Base-by-base conservation (phyloP, 2,329 filamentous ascomycete species). In the Penicillium decumbens region DNA sequence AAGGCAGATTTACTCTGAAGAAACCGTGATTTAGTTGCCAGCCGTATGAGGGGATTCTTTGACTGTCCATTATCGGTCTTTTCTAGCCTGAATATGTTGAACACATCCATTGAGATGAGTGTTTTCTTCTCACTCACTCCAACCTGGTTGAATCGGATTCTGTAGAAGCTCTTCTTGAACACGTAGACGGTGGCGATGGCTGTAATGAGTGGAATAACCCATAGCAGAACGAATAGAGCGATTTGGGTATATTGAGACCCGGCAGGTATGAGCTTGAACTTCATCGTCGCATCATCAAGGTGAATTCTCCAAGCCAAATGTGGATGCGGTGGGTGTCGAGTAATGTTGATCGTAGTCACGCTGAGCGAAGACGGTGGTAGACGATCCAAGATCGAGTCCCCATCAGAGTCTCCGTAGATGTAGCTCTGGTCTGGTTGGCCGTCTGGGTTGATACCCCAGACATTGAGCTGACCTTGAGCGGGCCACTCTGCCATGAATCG, bases 371-470 rank as follows among this genome's bases (percentile, higher is more conserved):
- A 80, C 4, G 82, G 82, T 1, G 81, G 79, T 29, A 85, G 72
- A 33, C 81, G 80, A 62, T 86, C 83, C 18, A 85, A 68, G 5
- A 85, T 72, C 2, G 73, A 74, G 61, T 85, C 82, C 24, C 72
- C 72, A 58, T 85, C 80, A 12, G 83, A 75, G 61, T 86, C 83
- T 20, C 83, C 83, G 53, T 77, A 79, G 2, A 83, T 76, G 47
- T 73, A 76, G 6, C 77, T 77, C 51, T 81, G 74, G 63, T 86
- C 83, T 0, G 83, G 82, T 56, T 79, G 69, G 18, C 81, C 81
- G 64, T 84, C 77, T 0, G 78, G 76, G 58, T 85, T 82, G 63
- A 85, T 81, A 44, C 83, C 83, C 83, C 83, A 86, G 4, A 83
- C 74, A 56, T 85, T 86, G 50, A 85, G 68, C 59, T 85, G 82